Base-by-base conservation (phyloP, 2,329 filamentous ascomycete genomes). In the Teratosphaeria gauchensis region DNA sequence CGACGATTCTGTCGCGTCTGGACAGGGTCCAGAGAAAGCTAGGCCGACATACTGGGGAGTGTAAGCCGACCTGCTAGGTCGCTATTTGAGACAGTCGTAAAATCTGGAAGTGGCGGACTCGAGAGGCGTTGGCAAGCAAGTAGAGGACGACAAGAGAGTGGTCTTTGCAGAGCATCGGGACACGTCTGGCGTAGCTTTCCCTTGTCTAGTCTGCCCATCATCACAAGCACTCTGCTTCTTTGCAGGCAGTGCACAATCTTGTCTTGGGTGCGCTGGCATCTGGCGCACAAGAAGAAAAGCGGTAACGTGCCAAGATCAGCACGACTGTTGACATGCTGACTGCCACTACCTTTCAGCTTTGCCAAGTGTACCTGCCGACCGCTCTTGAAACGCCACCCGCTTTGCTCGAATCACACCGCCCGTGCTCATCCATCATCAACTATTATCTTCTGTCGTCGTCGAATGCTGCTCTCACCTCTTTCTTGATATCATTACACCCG, bases 401-500 rank as follows among this genome's bases (percentile, higher is more conserved):
- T 48, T 21, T 48, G 19, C 42, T 19, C 42, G 9, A 19, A 48
- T 48, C 42, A 48, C n/a, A 48, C 16, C 33, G 33, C 7, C 33
- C 14, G 6, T 35, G 33, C 42, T 48, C 42, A 16, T 48, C n/a
- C n/a, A 21, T 48, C 42, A n/a, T 16, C 42, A 16, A 1, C 12
- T 16, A 38, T 42, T 16, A 42, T 42, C 4, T 42, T 42, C n/a
- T 14, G 14, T 16, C n/a, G 35, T 42, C 35, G 35, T 42, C 35
- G n/a, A 42, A 42, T 14, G 14, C 9, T 42, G 12, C 35, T 1
- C 11, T 14, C 2, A 16, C 35, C 35, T 42, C 35, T 42, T 16
- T 4, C 35, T 53, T 31, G 12, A 7, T 7, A 1, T 56, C 51
- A 12, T 56, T 35, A 72, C 16, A 67, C 71, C 55, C 81, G 79